Evolutionary conservation across 805 yeast species (phyloP), one percentile per base, ranked within the genome.

Genomic region (Wickerhamiella shivajii): DNA sequence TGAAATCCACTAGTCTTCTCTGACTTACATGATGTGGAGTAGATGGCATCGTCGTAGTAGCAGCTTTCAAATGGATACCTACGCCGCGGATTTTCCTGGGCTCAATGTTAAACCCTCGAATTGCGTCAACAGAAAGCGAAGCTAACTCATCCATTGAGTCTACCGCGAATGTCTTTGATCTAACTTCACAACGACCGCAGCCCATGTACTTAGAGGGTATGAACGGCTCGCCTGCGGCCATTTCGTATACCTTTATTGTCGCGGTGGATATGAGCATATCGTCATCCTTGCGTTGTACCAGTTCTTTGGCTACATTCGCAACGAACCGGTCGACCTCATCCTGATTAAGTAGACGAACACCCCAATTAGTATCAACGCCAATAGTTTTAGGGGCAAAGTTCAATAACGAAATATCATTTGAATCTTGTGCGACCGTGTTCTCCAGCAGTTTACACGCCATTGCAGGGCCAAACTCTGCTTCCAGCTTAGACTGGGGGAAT

Each of bases 301-400:
- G 47, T 46, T 83, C 94, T 19, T 56, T 53, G 1, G 77, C 60
- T 30, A 84, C 55, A 13, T 67, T 56, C 22, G 61, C 56, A 7
- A 81, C 48, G 46, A 87, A 90, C 4, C 36, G 43, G 40, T 77
- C 85, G 16, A 77, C 69, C 47, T 87, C 81, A 0, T 54, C 51
- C 19, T 66, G 59, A 1, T 58, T 59, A 20, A 71, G 67, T 42
- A 85, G 77, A 30, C 97, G 51, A 1, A 87, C 78, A 0, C 95
- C 97, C 76, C 83, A 87, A 41, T 83, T 80, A 18, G 87, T 76
- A 49, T 87, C 97, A 3, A 84, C 77, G 0, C 93, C 81, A 0
- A 87, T 66, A 1, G 90, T 69, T 45, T 81, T 83, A 18, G 93
- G 61, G 9, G 47, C 47, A 3, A 30, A 25, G 24, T 69, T 63